These are phyloP conservation scores for Penicillium paneum DNA, from an alignment of 2,329 filamentous ascomycete genomes.

Conservation along the genomic window DNA sequence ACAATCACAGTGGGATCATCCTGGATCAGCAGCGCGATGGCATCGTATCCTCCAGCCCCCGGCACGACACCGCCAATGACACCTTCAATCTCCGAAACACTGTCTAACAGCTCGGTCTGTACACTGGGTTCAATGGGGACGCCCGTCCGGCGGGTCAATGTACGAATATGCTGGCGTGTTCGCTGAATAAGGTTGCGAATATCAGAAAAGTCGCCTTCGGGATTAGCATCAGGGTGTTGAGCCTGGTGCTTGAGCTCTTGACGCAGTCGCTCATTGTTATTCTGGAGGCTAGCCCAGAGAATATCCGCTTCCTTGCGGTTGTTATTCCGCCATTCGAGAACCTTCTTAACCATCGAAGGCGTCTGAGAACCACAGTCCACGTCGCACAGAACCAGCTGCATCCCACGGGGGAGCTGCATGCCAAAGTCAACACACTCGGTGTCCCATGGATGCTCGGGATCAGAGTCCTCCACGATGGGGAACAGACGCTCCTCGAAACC, in stretches of 20 bases:
- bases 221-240: slow-evolving; percentile 44
- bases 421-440: slow-evolving; percentile 68
- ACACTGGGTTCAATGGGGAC: slow-evolving; percentile 86
- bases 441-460: slow-evolving; percentile 64
- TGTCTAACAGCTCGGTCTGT: slow-evolving; percentile 82
- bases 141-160: slow-evolving; percentile 69
- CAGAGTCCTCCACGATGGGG: slow-evolving; percentile 61
- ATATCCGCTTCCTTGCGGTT: slow-evolving; percentile 61
- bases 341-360: slow-evolving; percentile 90
- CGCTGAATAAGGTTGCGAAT: slow-evolving; percentile 51
- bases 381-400: slow-evolving; percentile 87
- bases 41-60: slow-evolving; percentile 91
- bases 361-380: slow-evolving; percentile 93
- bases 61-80: slow-evolving; percentile 91
- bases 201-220: slow-evolving; percentile 48
- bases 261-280: slow-evolving; percentile 68
- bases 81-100: slow-evolving; percentile 66
- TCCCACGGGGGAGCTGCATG: slow-evolving; percentile 67
- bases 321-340: slow-evolving; percentile 73
- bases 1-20: slow-evolving; percentile 65
- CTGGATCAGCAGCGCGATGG: slow-evolving; percentile 73
- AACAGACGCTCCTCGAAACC: slow-evolving; percentile 67
- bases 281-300: slow-evolving; percentile 74
- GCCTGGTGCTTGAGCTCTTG: slow-evolving; percentile 57
- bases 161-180: slow-evolving; percentile 62